Percentiles rank a stretch among this genome's conserved stretches.
phyloP scores from a whole-genome alignment of 257 asterid genomes.

The Oldenlandia corymbosa region DNA sequence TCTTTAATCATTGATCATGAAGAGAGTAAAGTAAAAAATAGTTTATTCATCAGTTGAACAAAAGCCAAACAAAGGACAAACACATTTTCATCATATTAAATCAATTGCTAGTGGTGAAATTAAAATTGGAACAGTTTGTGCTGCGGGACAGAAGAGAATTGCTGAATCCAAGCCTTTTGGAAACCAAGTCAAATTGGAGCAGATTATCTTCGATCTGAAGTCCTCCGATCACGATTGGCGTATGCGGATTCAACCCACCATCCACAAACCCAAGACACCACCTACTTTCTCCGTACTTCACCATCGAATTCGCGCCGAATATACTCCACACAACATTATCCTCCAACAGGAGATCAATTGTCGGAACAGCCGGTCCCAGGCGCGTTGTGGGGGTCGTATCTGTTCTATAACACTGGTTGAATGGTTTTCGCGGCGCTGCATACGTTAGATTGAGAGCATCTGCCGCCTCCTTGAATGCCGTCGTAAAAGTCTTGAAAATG shows the following conservation, averaged over 20 bases:
- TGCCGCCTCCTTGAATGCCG: slow-evolving; percentile 24
- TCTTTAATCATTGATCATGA: too few relatives aligned
- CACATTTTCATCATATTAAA: too few relatives aligned
- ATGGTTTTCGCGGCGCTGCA: slow-evolving; percentile 21
- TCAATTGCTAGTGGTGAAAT: not conserved
- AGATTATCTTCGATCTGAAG: slow-evolving; percentile 33
- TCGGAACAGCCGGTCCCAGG: slow-evolving; percentile 26
- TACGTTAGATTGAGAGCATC: slow-evolving; percentile 14
- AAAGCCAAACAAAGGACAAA: too few relatives aligned
- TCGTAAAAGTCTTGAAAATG: slow-evolving; percentile 20
- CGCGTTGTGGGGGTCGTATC: slow-evolving; percentile 3
- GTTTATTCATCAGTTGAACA: too few relatives aligned
- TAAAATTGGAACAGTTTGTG: slow-evolving; percentile 19
- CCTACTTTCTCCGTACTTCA: not conserved
- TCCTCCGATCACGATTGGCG: slow-evolving; percentile 33
- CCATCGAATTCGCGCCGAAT: slow-evolving; percentile 16
- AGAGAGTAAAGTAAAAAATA: too few relatives aligned
- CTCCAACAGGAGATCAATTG: slow-evolving; percentile 25
- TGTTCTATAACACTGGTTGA: slow-evolving; percentile 14
- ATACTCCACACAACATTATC: slow-evolving; percentile 7
- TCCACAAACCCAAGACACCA: slow-evolving; percentile 37
- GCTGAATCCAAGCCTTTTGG: slow-evolving; percentile 27
- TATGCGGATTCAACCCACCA: slow-evolving; percentile 20
- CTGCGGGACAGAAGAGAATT: slow-evolving; percentile 19
- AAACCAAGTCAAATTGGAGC: slow-evolving; percentile 32